Evolutionary conservation across 306 rosid species (phyloP).

Genomic region (Heteromeles arbutifolia): DNA sequence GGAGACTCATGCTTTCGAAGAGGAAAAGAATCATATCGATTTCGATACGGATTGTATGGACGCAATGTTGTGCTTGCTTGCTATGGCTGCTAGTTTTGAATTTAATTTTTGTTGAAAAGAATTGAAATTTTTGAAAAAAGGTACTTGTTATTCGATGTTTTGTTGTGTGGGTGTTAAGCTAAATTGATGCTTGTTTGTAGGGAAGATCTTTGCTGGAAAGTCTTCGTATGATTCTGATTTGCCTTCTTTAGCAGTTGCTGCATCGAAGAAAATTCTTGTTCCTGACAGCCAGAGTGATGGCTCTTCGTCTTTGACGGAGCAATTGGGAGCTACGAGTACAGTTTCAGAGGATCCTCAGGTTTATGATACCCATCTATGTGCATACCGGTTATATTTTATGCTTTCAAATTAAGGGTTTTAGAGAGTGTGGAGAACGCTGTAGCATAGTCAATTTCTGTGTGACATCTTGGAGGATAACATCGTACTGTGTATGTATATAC

Average conservation of each 20-base stretch:
- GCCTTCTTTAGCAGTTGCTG: constrained; percentile 47
- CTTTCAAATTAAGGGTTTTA: background rate
- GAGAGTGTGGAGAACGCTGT: background rate
- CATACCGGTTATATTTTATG: background rate
- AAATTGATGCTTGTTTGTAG: constrained; percentile 39
- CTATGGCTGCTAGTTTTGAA: background rate
- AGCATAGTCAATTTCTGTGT: background rate
- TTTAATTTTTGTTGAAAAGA: background rate
- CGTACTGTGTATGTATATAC: constrained; percentile 13
- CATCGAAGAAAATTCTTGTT: constrained; percentile 61
- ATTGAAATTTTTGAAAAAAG: background rate
- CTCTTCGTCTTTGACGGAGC: constrained; percentile 45
- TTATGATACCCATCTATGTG: background rate
- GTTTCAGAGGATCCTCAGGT: constrained; percentile 64
- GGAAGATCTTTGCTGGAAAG: constrained; percentile 54
- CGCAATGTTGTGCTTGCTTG: background rate
- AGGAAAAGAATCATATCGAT: background rate
- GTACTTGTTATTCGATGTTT: background rate
- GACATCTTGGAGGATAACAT: background rate
- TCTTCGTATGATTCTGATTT: constrained; percentile 60
- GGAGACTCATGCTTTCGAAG: background rate
- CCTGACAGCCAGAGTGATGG: constrained; percentile 54
- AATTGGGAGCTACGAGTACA: constrained; percentile 41
- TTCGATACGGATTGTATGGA: background rate
- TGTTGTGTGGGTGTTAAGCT: constrained; percentile 9